phyloP scores from a whole-genome alignment of 345 rosid species.

The Diplotaxis tenuifolia region DNA sequence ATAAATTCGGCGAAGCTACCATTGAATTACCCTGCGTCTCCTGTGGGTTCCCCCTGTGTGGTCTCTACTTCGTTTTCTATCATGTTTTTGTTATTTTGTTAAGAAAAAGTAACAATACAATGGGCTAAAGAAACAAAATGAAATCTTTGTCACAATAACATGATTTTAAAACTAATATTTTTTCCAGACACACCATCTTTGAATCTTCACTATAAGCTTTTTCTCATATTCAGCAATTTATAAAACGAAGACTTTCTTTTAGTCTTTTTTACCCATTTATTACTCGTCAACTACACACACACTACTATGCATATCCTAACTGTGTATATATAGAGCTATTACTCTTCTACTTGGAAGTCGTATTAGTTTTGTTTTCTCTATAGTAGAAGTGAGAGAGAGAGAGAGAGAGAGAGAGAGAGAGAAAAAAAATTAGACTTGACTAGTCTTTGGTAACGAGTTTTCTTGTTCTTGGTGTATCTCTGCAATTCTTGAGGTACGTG shows the following conservation, averaged over 20 bases:
- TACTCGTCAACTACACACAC: slow-evolving; percentile 26
- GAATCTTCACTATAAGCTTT: slow-evolving; percentile 27
- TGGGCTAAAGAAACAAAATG: neutral
- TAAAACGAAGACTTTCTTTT: slow-evolving; percentile 1
- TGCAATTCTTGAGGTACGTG: slow-evolving; percentile 27
- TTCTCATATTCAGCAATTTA: slow-evolving; percentile 22
- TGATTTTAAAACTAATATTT: neutral
- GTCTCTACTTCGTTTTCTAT: neutral
- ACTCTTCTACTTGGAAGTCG: slow-evolving; percentile 5
- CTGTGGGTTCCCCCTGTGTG: slow-evolving; percentile 18
- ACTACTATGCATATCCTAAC: slow-evolving; percentile 8
- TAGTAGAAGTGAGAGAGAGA: neutral
- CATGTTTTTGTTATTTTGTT: neutral
- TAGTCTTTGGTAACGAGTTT: slow-evolving; percentile 7
- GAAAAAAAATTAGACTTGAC: slow-evolving; percentile 4
- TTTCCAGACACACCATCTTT: slow-evolving; percentile 31
- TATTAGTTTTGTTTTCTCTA: neutral
- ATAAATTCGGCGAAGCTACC: slow-evolving; percentile 25
- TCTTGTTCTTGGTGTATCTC: slow-evolving; percentile 13
- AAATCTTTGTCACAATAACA: neutral
- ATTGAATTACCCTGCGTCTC: slow-evolving; percentile 13
- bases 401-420: neutral
- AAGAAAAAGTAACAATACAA: neutral
- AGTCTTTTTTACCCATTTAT: slow-evolving; percentile 2
- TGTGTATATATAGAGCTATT: slow-evolving; percentile 15